Conservation (phyloP, 441 rosid species). For the Jatropha multifida region DNA sequence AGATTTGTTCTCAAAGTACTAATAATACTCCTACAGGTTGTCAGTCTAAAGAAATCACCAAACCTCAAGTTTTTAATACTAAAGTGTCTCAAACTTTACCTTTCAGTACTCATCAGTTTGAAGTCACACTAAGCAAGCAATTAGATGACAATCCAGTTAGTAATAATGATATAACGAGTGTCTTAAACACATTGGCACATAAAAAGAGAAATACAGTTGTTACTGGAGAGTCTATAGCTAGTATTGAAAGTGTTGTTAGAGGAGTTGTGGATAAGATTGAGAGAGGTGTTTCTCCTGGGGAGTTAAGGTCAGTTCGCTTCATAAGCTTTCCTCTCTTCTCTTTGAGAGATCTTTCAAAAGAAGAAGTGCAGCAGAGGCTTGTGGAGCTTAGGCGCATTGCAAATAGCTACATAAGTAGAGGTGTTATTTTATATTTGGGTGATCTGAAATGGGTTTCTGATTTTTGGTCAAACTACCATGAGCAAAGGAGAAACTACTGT, state of each 20-base stretch:
- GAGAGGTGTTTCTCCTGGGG: constrained; percentile 44
- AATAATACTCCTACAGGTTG: constrained; percentile 6
- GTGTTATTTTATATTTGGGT: constrained; percentile 58
- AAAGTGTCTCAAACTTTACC: constrained; percentile 29
- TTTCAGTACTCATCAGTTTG: constrained; percentile 23
- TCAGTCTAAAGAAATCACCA: constrained; percentile 34
- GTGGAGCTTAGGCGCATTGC: constrained; percentile 48
- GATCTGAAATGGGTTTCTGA: constrained; percentile 64
- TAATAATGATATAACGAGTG: constrained; percentile 42
- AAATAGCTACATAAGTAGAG: constrained; percentile 43
- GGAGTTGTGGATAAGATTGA: constrained; percentile 52
- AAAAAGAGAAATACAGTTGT: constrained; percentile 53
- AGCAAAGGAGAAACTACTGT: constrained; percentile 42
- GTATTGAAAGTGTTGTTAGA: constrained; percentile 45
- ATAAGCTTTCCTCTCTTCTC: constrained; percentile 54
- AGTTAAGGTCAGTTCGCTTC: constrained; percentile 45
- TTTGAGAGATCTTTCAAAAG: constrained; percentile 44
- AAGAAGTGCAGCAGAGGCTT: constrained; percentile 55
- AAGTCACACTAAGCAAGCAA: constrained; percentile 27
- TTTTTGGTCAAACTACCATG: constrained; percentile 51
- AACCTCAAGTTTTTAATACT: constrained; percentile 28
- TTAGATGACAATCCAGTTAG: constrained; percentile 25
- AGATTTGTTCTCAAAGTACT: constrained; percentile 35
- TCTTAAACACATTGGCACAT: constrained; percentile 38
- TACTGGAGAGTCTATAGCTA: constrained; percentile 47